Base-by-base conservation (phyloP, 2,329 filamentous ascomycete species). In the Hymenotorrendiella dingleyae region DNA sequence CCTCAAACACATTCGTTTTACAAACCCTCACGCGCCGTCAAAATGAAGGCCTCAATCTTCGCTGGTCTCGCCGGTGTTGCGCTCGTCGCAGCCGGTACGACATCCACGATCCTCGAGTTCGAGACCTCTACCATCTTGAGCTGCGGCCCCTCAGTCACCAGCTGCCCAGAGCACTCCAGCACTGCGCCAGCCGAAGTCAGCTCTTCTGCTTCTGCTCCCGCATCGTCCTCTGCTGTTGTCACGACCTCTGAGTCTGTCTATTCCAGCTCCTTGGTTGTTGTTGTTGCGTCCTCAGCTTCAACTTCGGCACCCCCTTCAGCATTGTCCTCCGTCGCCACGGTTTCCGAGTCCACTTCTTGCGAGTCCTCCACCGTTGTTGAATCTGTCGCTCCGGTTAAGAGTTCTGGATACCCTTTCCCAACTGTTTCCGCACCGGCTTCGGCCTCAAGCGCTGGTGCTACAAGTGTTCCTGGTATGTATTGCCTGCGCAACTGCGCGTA, bases 31-130 rank as follows among this genome's bases (percentile, higher is more conserved):
- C n/a, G n/a, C n/a, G n/a, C 35, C 23, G 16, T 26, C 35, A 37
- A 37, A 23, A 37, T 37, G 35, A 22, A 23, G 16, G 14, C 14
- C 22, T 14, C 35, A 37, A 27, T 37, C 22, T 19, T 37, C 35
- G 23, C 19, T 14, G 24, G 23, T 23, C 16, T 27, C 22, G 22
- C 35, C 35, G 14, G 12, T 28, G 27, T 40, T 7, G 7, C 19
- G 14, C 19, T 40, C 28, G 38, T 19, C n/a, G 38, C 38, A 7
- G 38, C 38, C 14, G n/a, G 7, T 14, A 23, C 14, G 4, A 33
- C 28, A 11, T 40, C 38, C 6, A 40, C 38, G 10, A 16, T 40
- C 26, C 4, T 32, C 12, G 28, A 24, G n/a, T 26, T 21, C 19
- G n/a, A 19, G 10, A 23, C 21, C 20, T 40, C 38, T 7, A 40